Conservation (phyloP, 129 eudicot species). For the Mikania micrantha region DNA sequence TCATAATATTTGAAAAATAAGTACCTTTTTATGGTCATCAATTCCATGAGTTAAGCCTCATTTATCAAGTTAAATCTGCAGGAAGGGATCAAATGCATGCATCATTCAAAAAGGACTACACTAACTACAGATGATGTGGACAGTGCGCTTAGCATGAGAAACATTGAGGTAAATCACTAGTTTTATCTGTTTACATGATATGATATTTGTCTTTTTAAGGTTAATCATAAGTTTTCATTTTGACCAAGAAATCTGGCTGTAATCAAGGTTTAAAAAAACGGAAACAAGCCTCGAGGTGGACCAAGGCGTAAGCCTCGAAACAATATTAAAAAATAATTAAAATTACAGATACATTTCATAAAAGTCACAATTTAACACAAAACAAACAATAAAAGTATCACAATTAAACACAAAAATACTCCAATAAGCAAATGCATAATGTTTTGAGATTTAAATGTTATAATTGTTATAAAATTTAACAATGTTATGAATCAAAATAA, state of each 20-base stretch:
- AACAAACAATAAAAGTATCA: too few species aligned
- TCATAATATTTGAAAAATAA: neutral
- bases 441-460: too few species aligned
- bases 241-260: conserved; percentile 2
- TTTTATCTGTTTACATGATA: neutral
- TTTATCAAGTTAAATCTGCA: conserved; percentile 20
- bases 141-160: conserved; percentile 58
- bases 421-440: too few species aligned
- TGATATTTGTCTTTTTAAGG: conserved; percentile 1
- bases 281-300: too few species aligned
- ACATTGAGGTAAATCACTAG: conserved; percentile 48
- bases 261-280: too few species aligned
- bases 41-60: neutral
- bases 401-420: too few species aligned
- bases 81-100: conserved; percentile 82
- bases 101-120: conserved; percentile 58
- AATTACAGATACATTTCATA: too few species aligned
- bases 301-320: too few species aligned
- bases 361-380: too few species aligned
- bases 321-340: too few species aligned
- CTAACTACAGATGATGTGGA: conserved; percentile 65
- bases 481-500: too few species aligned
- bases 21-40: neutral
- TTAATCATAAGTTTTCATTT: neutral
- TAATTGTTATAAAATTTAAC: too few species aligned